phyloP scores from a whole-genome alignment of 257 asterid species.

The Scutellaria barbata region DNA sequence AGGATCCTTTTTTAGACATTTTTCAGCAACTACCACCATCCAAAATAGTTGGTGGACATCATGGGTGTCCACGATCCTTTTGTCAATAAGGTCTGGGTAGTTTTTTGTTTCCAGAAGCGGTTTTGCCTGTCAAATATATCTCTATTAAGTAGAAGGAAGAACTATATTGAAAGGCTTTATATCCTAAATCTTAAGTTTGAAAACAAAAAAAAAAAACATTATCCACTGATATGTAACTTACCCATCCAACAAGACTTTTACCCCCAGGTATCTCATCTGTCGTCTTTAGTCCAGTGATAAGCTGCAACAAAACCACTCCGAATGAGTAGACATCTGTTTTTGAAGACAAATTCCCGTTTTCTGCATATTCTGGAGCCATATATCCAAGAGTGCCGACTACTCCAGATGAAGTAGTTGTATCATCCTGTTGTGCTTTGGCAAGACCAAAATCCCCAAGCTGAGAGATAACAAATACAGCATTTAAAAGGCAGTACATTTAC shows the following conservation, averaged over 20 bases:
- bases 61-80: constrained; percentile 61
- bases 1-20: constrained; percentile 66
- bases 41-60: constrained; percentile 76
- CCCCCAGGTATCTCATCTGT: constrained; percentile 58
- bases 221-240: constrained; percentile 24
- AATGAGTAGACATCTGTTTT: constrained; percentile 80
- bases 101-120: constrained; percentile 68
- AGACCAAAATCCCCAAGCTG: constrained; percentile 86
- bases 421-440: constrained; percentile 60
- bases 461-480: neutral
- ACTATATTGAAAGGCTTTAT: neutral
- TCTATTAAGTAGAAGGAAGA: neutral
- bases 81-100: constrained; percentile 68
- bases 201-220: neutral
- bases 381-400: constrained; percentile 81
- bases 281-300: constrained; percentile 62
- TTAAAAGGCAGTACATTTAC: constrained; percentile 3
- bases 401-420: constrained; percentile 40
- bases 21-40: constrained; percentile 70
- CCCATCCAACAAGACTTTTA: constrained; percentile 79
- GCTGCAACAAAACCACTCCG: constrained; percentile 73
- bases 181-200: neutral
- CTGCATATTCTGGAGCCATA: constrained; percentile 83
- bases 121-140: constrained; percentile 54
- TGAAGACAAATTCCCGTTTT: constrained; percentile 62